Evolutionary conservation across 768 basidiomycete genomes (phyloP), one percentile per base, ranked within the genome.

Genomic region (Tubosaeta brunneosetosa): DNA sequence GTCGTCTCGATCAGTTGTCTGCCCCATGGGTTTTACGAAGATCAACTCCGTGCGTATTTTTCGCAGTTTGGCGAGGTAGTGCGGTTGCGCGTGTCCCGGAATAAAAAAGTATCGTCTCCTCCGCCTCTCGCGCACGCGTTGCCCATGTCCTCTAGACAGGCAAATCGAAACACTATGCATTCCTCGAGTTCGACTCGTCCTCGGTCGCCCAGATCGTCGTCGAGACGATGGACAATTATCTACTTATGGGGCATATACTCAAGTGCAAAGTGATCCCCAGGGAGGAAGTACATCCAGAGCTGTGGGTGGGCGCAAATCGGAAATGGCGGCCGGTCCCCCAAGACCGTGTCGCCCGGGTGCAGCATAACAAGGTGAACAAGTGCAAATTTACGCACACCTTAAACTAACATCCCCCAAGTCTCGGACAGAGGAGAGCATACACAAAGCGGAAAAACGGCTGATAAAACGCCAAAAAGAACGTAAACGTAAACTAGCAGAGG

Each of bases 191-290:
- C 68, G 83, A 85, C 50, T 94, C 91, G 40, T 79, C 83, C 17
- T 78, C 86, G 0, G 94, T 98, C 29, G 94, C 97, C 0, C 74
- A 94, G 64, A 97, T 99, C 56, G 97, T 97, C 8, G 87, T 90
- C 2, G 97, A 98, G 64, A 98, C 95, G 42, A 98, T 98, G 97
- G 85, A 99, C 77, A 98, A 97, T 74, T 99, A 97, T 70, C 80
- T 99, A 36, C 77, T 99, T 57, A 82, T 88, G 79, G 94, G 95
- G 7, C 95, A 97, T 66, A 88, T 99, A 57, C 78, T 99, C 50
- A 83, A 81, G 41, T 98, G 95, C 76, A 88, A 91, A 70, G 70
- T 94, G 47, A 83, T 98, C 53, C 92, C 97, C 37, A 84, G 84
- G 60, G 91, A 94, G 25, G 71, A 94, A 55, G 83, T 98, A 1